Conservation (phyloP, 225 moss, liverwort and hornwort genomes). For the Neckera pumila region DNA sequence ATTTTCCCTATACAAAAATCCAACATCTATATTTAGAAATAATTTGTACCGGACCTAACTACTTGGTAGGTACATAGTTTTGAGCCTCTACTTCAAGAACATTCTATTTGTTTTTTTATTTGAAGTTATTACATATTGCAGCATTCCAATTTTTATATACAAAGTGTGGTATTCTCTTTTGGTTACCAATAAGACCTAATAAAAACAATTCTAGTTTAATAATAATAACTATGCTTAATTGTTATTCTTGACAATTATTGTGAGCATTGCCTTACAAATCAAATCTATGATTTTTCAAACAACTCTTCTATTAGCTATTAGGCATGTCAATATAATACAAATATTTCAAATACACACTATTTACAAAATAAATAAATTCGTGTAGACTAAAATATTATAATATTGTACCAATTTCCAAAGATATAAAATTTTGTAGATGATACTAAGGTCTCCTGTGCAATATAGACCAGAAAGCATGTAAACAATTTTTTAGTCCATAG, state of each 20-base stretch:
- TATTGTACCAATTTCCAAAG: background rate
- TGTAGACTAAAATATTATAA: background rate
- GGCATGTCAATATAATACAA: background rate
- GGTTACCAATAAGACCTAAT: background rate
- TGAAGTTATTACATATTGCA: background rate
- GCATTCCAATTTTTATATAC: background rate
- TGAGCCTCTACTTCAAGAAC: fast-evolving
- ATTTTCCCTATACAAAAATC: background rate
- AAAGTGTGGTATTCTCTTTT: background rate
- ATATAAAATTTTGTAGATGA: background rate
- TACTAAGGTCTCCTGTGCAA: background rate
- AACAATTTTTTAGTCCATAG: background rate
- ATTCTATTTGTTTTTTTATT: background rate
- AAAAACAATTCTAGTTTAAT: background rate
- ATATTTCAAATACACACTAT: fast-evolving
- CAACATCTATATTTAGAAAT: background rate
- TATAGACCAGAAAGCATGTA: fast-evolving
- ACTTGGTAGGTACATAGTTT: fast-evolving
- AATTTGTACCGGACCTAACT: fast-evolving
- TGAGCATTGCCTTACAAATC: background rate
- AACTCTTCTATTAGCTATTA: background rate
- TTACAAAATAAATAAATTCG: background rate
- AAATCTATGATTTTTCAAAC: background rate
- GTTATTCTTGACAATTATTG: background rate
- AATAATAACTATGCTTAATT: background rate